Evolutionary conservation across 352 stramenopile genomes (phyloP), one percentile per base, ranked within the genome.

Genomic region (Pilasporangium apinafurcum): DNA sequence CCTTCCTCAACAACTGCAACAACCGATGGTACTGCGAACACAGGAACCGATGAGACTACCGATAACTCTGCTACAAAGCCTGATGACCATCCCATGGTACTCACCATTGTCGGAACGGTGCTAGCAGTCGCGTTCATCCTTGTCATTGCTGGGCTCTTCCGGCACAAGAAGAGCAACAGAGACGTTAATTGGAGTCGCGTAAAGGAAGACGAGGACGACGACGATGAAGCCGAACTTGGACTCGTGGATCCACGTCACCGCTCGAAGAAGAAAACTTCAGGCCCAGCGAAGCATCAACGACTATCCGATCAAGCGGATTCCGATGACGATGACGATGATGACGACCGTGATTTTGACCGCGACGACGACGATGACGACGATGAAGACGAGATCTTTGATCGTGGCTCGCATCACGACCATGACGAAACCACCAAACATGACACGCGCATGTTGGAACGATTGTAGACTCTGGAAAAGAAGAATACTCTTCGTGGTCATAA

Each of bases 301-400:
- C 56, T 70, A n/a, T 48, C 48, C 10, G 42, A 61, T 21, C 46
- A 53, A 2, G 10, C 53, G 21, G 53, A 39, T 8, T 48, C 33
- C 14, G 51, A 65, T 16, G 48, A 69, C 29, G 44, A 64, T 2
- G 51, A 62, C 1, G 59, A 65, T 21, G 60, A 72, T n/a, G 53
- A 66, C 17, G 51, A 56, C 13, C 44, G 68, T 31, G 34, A 65
- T 36, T 40, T 62, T 14, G 36, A 63, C 13, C 62, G 59, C 33
- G 66, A 56, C 37, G 39, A 39, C 24, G 52, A 59, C 27, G 42
- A 56, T 12, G 76, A 74, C 21, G 67, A 84, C 24, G 68, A 82
- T n/a, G 76, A 86, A 27, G 73, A 86, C 42, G 77, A 85, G 48
- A 79, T 86, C 33, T 89, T 89, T 47, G 70, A 85, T 25, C 57